Base-by-base conservation (phyloP, 2,329 filamentous ascomycete genomes). In the Paecilomyces sp. region DNA sequence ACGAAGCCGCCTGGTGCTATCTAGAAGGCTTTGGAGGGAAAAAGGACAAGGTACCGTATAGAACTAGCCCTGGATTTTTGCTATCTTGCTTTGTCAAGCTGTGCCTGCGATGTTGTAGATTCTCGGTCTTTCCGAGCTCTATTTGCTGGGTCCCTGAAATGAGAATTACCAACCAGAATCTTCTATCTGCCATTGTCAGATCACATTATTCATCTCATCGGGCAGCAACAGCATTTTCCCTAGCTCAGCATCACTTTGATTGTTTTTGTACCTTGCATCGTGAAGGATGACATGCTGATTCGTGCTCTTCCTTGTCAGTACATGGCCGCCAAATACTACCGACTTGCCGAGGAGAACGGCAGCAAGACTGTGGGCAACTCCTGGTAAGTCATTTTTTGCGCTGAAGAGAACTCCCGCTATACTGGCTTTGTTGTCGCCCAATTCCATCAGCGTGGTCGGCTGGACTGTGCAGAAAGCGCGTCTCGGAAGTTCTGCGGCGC, bases 1-100 rank as follows among this genome's bases (percentile, higher is more conserved):
- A 97, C 72, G 93, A 97, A 76, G 88, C 88, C 58, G 94, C 88
- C 36, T 96, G 92, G 91, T 99, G 94, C 79, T 97, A 94, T 81
- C 76, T 95, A 30, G 89, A 97, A 72, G 94, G 94, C n/a, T 96
- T 96, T 76, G 94, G 94, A 34, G 93, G 92, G 71, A 94, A 92
- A 76, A 99, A 97, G 76, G 92, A 99, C 80, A 97, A 96, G 90
- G 93, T 97, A 82, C 77, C 90, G 85, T 25, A 5, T 60, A 56
- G 54, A 62, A 59, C 50, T 60, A 55, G 51, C 51, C 53, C 51
- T 30, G 58, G 58, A 47, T 25, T 36, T 24, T 53, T 55, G 31
- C 25, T 62, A 12, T 34, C 25, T 50, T 57, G 18, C 56, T 28
- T 34, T 57, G 54, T 31, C 51, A 22, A 25, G 31, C 11, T n/a